Base-by-base conservation (phyloP, 306 rosid genomes). In the Potentilla sterilis region DNA sequence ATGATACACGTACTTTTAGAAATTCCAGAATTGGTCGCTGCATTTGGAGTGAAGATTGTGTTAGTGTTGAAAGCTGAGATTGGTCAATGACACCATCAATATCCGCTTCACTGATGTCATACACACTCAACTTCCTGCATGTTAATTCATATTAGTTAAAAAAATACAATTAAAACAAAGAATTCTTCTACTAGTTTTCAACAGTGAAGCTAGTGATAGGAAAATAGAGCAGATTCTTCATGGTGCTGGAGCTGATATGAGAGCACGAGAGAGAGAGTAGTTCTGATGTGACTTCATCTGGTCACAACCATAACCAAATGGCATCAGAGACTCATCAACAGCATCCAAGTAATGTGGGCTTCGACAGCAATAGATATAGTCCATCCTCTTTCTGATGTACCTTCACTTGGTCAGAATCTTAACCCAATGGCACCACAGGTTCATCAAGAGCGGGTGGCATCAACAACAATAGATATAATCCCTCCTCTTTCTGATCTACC, bases 21-120 rank as follows among this genome's bases (percentile, higher is more conserved):
- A 95, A 88, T 83, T 92, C 98, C 72, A 92, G 76, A 69, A 95
- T 89, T 40, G 98, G 98, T 77, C 92, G 89, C 65, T 89, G 98
- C 48, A 81, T 84, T 83, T 92, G 92, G 69, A 95, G 92, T 13
- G 90, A 73, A 77, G 91, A 85, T 80, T 90, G 96, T 65, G 92
- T 76, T 57, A 81, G 71, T 79, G 90, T 67, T 75, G 90, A 83
- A 80, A 86, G 83, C 69, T 89, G 93, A n/a, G 91, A 87, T 75
- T 72, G 87, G 43, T 90, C 97, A 79, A 77, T 75, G 73, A 84
- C 81, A 79, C 84, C 86, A 70, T 95, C 98, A n/a, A 79, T 78
- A 74, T 95, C 98, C 80, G 90, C 98, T 74, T 92, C 97, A 79
- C 78, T 86, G 78, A 92, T 78, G 59, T 90, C 97, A 70, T 90